Evolutionary conservation across 1,284 basidiomycete species (phyloP).

Genomic region (Pseudozyma thailandica): DNA sequence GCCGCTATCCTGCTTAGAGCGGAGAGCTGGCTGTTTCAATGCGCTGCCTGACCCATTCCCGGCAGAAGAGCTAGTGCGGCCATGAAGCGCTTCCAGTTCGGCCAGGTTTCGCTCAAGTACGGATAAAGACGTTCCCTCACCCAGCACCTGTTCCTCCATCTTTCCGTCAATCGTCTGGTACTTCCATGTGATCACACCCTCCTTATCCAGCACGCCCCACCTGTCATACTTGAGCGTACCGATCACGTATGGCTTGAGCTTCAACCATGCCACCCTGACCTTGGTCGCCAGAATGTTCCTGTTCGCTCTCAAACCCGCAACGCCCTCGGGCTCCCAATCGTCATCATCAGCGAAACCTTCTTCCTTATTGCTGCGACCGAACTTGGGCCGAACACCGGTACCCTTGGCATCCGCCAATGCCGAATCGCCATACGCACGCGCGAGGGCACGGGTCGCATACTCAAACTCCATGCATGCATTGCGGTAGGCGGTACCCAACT

Average conservation of each 20-base stretch:
- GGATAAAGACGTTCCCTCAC: conserved; percentile 52
- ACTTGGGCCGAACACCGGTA: conserved; percentile 23
- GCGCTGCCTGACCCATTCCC: conserved; percentile 1
- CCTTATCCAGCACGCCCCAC: conserved; percentile 37
- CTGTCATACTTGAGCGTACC: conserved; percentile 56
- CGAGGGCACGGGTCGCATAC: conserved; percentile 49
- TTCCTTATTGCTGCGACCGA: conserved; percentile 17
- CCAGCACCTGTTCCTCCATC: conserved; percentile 53
- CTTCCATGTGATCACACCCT: conserved; percentile 55
- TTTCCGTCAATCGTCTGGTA: conserved; percentile 50
- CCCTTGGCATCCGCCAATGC: conserved; percentile 32
- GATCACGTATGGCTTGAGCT: conserved; percentile 55
- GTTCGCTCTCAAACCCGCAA: conserved; percentile 47
- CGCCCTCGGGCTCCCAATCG: conserved; percentile 43
- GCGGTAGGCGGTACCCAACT: conserved; percentile 33
- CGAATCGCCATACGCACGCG: conserved; percentile 37
- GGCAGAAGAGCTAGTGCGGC: not conserved
- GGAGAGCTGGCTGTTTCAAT: conserved; percentile 8
- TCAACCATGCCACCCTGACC: conserved; percentile 59
- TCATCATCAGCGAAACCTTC: conserved; percentile 31
- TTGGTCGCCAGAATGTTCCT: conserved; percentile 61
- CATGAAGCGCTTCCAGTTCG: conserved; percentile 42
- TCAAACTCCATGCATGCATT: conserved; percentile 54
- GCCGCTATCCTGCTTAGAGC: conserved; percentile 4
- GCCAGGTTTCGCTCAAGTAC: conserved; percentile 49